Conservation (phyloP, 2,329 filamentous ascomycete genomes). For the Epichloe amarillans region DNA sequence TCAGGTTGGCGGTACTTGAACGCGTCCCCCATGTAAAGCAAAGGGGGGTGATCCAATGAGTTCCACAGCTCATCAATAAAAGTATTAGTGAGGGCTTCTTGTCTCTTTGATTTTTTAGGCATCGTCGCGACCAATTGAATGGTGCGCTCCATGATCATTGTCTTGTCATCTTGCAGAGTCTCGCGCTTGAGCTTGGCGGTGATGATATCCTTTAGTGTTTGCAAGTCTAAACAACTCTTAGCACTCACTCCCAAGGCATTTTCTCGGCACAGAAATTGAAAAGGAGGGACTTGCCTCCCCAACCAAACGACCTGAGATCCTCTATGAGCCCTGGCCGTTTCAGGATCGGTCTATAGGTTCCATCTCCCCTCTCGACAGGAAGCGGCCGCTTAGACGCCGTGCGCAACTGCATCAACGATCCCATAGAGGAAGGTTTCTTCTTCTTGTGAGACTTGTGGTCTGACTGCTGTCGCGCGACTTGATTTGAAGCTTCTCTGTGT, state of each 20-base stretch:
- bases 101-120: constrained; percentile 46
- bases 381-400: constrained; percentile 45
- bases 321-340: constrained; percentile 37
- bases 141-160: constrained; percentile 61
- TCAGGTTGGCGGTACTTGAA: constrained; percentile 56
- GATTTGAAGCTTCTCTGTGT: constrained; percentile 1
- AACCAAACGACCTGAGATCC: constrained; percentile 43
- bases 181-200: constrained; percentile 49
- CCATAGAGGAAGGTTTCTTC: constrained; percentile 5
- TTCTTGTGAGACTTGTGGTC: constrained; percentile 3
- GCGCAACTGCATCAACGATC: constrained; percentile 19
- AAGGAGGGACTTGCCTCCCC: constrained; percentile 24
- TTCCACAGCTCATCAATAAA: constrained; percentile 61
- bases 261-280: background rate
- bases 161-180: constrained; percentile 57
- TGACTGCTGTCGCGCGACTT: background rate
- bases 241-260: background rate
- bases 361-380: constrained; percentile 49
- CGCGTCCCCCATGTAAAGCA: constrained; percentile 49
- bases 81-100: constrained; percentile 49
- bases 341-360: constrained; percentile 38
- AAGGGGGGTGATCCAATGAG: constrained; percentile 61
- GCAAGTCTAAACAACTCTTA: constrained; percentile 32
- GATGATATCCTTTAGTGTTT: constrained; percentile 48
- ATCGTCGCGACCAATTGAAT: constrained; percentile 57